These are phyloP conservation scores for Fraxinus sp. DNA, from an alignment of 305 asterid species.

Conservation along the genomic window DNA sequence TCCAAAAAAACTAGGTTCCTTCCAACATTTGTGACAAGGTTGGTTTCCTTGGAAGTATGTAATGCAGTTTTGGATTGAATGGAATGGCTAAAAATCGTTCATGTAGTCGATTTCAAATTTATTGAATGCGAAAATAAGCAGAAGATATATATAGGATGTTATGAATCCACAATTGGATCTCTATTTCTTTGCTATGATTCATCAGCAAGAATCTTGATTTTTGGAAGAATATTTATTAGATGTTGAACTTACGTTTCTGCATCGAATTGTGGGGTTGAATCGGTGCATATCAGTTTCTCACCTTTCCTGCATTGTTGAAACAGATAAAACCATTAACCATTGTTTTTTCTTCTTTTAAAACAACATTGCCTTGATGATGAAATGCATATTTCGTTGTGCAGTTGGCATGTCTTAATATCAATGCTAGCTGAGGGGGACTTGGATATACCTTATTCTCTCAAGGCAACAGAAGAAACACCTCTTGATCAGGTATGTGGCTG, in stretches of 20 bases:
- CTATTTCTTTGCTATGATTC: neutral
- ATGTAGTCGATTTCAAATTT: neutral
- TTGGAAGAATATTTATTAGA: neutral
- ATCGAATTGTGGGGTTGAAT: neutral
- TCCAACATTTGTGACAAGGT: neutral
- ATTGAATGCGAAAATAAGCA: neutral
- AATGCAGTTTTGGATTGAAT: no score
- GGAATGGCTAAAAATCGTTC: neutral
- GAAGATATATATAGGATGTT: neutral
- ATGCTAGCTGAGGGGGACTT: conserved; percentile 75
- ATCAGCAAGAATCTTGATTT: neutral
- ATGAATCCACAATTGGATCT: neutral
- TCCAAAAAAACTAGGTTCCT: neutral
- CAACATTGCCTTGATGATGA: conserved; percentile 22
- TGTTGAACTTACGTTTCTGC: conserved; percentile 27
- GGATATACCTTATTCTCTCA: conserved; percentile 75
- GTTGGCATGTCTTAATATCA: conserved; percentile 76
- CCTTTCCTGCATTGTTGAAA: conserved; percentile 25
- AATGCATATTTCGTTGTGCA: conserved; percentile 40
- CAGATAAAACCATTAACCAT: neutral
- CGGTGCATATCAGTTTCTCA: neutral
- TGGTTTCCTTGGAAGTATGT: neutral
- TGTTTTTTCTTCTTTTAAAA: conserved; percentile 3
- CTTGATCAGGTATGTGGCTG: conserved; percentile 66
- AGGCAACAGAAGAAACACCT: conserved; percentile 58